phyloP scores from a whole-genome alignment of 2,329 filamentous ascomycete species.

The Trichoderma sp. region DNA sequence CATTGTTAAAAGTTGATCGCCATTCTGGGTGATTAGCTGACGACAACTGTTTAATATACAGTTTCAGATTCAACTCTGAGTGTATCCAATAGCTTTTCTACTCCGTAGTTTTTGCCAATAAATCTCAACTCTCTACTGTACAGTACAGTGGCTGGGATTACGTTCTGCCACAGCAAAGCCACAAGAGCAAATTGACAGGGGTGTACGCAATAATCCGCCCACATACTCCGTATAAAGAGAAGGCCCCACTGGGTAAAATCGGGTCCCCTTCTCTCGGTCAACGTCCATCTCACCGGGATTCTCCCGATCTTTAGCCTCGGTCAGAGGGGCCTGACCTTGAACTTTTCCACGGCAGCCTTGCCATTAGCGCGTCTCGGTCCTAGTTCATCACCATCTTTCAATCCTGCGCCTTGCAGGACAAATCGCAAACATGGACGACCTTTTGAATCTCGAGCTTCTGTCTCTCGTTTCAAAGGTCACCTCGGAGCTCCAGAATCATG shows the following conservation, averaged over 20 bases:
- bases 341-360: conserved; percentile 10
- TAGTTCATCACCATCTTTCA: neutral
- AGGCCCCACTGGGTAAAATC: too few species aligned
- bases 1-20: neutral
- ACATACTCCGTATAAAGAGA: too few species aligned
- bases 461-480: conserved; percentile 94
- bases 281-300: neutral
- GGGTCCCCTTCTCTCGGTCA: neutral
- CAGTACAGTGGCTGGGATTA: too few species aligned
- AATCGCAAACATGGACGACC: conserved; percentile 78
- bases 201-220: too few species aligned
- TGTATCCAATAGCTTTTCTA: too few species aligned
- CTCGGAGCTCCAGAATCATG: conserved; percentile 88
- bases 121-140: too few species aligned
- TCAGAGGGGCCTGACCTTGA: conserved; percentile 2
- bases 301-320: conserved; percentile 10
- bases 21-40: neutral
- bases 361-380: conserved; percentile 14
- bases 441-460: conserved; percentile 85
- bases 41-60: too few species aligned
- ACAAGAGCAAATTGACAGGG: too few species aligned
- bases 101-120: too few species aligned
- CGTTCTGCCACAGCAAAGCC: too few species aligned
- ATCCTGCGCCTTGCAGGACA: conserved; percentile 1
- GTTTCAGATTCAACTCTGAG: too few species aligned